Base-by-base conservation (phyloP, 1,139 yeast species). In the Torulaspora pretoriensis region DNA sequence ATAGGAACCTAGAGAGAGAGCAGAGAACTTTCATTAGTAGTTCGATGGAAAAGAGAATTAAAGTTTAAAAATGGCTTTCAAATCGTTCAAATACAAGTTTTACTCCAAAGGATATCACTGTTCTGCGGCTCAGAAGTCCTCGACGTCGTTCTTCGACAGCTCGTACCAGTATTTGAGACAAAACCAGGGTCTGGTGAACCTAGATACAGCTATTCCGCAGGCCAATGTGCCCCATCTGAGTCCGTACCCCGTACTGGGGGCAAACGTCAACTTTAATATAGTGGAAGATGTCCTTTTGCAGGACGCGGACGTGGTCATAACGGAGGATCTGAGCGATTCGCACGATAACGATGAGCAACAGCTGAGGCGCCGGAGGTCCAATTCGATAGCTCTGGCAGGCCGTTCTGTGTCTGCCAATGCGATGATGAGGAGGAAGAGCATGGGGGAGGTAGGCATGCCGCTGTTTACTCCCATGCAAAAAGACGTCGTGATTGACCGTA, bases 131-230 rank as follows among this genome's bases (percentile, higher is more conserved):
- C 55, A 53, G 40, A 48, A 54, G 40, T 46, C 59, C 2, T 45
- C 63, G 3, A 51, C 61, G 1, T 49, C 60, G n/a, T 60, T 60
- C 32, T 60, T 60, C 31, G 64, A 60, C 35, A 57, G 58, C 45
- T 57, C 64, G n/a, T 60, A 60, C 40, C 61, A 58, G 34, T 54
- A 58, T 46, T 38, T 57, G 43, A 56, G 59, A 32, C 59, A 57
- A 22, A 59, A 53, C 38, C 61, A 58, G 37, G 60, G 61, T n/a
- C 44, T 58, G 26, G 55, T 55, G 19, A 48, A 49, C 37, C 46
- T 51, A 33, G 61, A 58, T 19, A 37, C 57, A 2, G 48, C 52
- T 4, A 49, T 53, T 8, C 54, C 55, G 16, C 52, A 49, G 19
- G 37, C 50, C 8, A 46, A 48, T 34, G 47, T 40, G 10, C 47